phyloP scores from a whole-genome alignment of 2,329 filamentous ascomycete genomes.

The Drechmeria coniospora region DNA sequence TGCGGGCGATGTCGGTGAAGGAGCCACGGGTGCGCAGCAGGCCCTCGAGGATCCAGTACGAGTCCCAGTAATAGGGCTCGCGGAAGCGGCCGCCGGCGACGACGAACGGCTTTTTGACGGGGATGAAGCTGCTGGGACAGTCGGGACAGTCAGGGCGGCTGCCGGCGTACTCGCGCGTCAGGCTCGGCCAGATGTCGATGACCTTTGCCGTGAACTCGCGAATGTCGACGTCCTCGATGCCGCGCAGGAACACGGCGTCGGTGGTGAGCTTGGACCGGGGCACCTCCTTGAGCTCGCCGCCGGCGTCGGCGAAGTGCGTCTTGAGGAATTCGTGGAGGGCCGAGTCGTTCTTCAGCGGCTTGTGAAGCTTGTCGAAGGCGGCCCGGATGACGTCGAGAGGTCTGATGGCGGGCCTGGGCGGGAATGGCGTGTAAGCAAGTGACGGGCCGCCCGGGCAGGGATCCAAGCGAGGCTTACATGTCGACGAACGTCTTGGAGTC shows the following conservation, averaged over 20 bases:
- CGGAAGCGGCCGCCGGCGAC: slow-evolving; percentile 56
- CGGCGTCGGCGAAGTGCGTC: slow-evolving; percentile 48
- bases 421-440: not conserved
- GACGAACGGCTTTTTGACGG: slow-evolving; percentile 53
- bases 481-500: slow-evolving; percentile 62
- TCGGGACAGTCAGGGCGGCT: slow-evolving; percentile 35
- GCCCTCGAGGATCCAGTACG: slow-evolving; percentile 53
- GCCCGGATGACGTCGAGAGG: slow-evolving; percentile 44
- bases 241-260: slow-evolving; percentile 40
- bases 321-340: slow-evolving; percentile 45
- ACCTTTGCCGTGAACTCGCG: slow-evolving; percentile 46
- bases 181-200: slow-evolving; percentile 53
- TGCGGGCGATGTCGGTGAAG: slow-evolving; percentile 46
- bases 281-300: slow-evolving; percentile 44
- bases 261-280: slow-evolving; percentile 34
- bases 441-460: not conserved
- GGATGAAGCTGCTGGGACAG: slow-evolving; percentile 51
- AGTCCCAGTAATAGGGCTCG: slow-evolving; percentile 59
- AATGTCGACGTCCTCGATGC: slow-evolving; percentile 41
- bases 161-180: slow-evolving; percentile 44
- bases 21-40: slow-evolving; percentile 47
- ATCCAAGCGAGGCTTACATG: slow-evolving; percentile 29
- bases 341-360: slow-evolving; percentile 48
- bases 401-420: slow-evolving; percentile 38
- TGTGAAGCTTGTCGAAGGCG: slow-evolving; percentile 42